These are phyloP conservation scores for Jacaranda copaia DNA, from an alignment of 257 asterid genomes.

Conservation along the genomic window DNA sequence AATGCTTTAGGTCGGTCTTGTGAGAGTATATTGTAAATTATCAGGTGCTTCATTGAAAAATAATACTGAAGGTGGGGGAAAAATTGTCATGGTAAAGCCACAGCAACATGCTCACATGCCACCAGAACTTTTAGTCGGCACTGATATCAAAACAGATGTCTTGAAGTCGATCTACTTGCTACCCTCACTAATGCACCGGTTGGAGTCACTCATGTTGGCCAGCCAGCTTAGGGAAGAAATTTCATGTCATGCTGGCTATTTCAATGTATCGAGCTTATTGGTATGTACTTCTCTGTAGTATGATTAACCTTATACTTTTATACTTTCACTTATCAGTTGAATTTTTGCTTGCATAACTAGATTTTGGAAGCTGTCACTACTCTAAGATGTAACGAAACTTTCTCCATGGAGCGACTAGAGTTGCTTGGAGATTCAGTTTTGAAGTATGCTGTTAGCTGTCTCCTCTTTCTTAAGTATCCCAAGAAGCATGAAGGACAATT, in stretches of 20 bases:
- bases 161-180: slow-evolving; percentile 86
- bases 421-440: slow-evolving; percentile 94
- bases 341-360: slow-evolving; percentile 48
- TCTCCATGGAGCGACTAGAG: slow-evolving; percentile 96
- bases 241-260: slow-evolving; percentile 51
- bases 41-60: slow-evolving; percentile 46
- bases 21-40: slow-evolving; percentile 25
- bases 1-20: slow-evolving; percentile 8
- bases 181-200: slow-evolving; percentile 91
- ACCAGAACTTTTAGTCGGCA: slow-evolving; percentile 81
- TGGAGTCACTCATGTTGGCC: slow-evolving; percentile 91
- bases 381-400: slow-evolving; percentile 75
- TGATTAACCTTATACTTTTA: not conserved
- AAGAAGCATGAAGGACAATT: slow-evolving; percentile 75
- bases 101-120: slow-evolving; percentile 76
- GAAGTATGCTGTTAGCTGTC: slow-evolving; percentile 81
- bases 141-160: slow-evolving; percentile 61
- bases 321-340: slow-evolving; percentile 25
- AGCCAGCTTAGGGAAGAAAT: slow-evolving; percentile 85
- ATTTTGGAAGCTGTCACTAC: slow-evolving; percentile 93
- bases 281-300: slow-evolving; percentile 46
- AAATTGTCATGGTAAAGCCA: slow-evolving; percentile 49
- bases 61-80: slow-evolving; percentile 42
- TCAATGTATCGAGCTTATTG: slow-evolving; percentile 70
- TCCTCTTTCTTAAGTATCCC: slow-evolving; percentile 81